A percentile compares a stretch with the other conserved stretches of the same genome.
Conservation (phyloP, 2,329 filamentous ascomycete species). For the Huntiella savannae region DNA sequence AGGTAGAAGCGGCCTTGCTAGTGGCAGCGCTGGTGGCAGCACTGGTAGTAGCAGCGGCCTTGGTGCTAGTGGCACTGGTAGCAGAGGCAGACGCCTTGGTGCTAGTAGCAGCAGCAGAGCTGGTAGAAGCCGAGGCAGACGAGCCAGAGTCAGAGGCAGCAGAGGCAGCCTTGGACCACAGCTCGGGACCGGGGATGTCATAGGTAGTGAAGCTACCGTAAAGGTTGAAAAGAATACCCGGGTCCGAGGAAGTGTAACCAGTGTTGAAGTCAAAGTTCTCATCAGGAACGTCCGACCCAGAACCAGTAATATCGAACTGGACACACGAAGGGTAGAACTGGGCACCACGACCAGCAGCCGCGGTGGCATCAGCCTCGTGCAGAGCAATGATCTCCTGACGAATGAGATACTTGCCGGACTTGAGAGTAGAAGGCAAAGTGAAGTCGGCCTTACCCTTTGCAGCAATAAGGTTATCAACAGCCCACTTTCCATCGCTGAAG, state of each 20-base stretch:
- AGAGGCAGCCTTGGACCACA: constrained; percentile 20
- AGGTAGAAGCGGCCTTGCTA: background rate
- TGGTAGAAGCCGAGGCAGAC: constrained; percentile 10
- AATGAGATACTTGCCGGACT: constrained; percentile 29
- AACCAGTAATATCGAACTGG: constrained; percentile 20
- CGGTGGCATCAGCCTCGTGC: constrained; percentile 19
- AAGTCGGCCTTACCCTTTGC: constrained; percentile 30
- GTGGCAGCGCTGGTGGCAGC: background rate
- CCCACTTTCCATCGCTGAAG: constrained; percentile 11
- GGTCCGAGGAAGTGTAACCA: constrained; percentile 20
- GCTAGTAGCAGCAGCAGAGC: constrained; percentile 10
- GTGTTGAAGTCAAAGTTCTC: constrained; percentile 21
- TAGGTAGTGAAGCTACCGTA: constrained; percentile 23
- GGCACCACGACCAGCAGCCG: constrained; percentile 21
- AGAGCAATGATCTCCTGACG: constrained; percentile 30
- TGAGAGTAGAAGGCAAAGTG: constrained; percentile 25
- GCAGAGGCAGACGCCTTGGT: constrained; percentile 7
- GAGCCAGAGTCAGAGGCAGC: constrained; percentile 12
- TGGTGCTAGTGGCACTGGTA: background rate
- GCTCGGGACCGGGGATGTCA: constrained; percentile 16
- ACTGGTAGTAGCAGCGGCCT: background rate
- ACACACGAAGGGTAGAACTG: constrained; percentile 27
- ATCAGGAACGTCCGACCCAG: constrained; percentile 22
- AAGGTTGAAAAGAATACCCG: constrained; percentile 23
- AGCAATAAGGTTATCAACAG: constrained; percentile 17